phyloP scores from a whole-genome alignment of 2,329 filamentous ascomycete genomes.

The Colletotrichum australisinense region DNA sequence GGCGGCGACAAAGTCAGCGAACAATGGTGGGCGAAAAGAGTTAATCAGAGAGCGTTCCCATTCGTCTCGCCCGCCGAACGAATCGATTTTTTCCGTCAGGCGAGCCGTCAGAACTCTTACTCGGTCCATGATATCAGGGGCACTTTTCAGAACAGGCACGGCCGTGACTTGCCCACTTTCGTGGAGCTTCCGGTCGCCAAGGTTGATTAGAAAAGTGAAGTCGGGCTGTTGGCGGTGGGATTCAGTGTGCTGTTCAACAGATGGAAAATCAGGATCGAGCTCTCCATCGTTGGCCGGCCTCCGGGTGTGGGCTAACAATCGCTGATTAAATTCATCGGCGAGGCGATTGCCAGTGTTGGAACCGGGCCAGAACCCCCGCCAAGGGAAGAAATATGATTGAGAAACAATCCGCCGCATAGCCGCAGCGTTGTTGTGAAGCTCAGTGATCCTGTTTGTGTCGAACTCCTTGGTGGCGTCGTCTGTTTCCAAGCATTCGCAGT shows the following conservation, averaged over 20 bases:
- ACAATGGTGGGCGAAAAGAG: background rate
- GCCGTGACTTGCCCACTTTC: background rate
- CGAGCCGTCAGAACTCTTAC: background rate
- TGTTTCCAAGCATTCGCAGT: slow-evolving; percentile 4
- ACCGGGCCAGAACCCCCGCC: background rate
- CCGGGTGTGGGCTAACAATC: background rate
- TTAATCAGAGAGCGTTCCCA: background rate
- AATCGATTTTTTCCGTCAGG: background rate
- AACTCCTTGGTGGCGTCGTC: background rate
- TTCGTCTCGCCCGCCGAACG: background rate
- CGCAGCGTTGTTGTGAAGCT: slow-evolving; percentile 20
- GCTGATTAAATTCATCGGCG: background rate
- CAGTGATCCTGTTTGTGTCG: slow-evolving; percentile 1
- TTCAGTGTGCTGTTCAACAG: background rate
- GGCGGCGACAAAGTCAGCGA: background rate
- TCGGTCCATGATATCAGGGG: background rate
- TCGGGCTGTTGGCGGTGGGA: background rate
- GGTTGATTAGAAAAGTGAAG: background rate
- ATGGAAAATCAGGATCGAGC: background rate
- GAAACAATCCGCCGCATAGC: slow-evolving; percentile 18
- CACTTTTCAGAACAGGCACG: background rate
- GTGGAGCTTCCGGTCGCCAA: background rate
- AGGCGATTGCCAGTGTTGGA: no score
- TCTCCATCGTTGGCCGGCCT: background rate
- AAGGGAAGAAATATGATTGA: slow-evolving; percentile 6